These are phyloP conservation scores for Psophocarpus tetragonolobus DNA, from an alignment of 306 rosid genomes.

Conservation along the genomic window DNA sequence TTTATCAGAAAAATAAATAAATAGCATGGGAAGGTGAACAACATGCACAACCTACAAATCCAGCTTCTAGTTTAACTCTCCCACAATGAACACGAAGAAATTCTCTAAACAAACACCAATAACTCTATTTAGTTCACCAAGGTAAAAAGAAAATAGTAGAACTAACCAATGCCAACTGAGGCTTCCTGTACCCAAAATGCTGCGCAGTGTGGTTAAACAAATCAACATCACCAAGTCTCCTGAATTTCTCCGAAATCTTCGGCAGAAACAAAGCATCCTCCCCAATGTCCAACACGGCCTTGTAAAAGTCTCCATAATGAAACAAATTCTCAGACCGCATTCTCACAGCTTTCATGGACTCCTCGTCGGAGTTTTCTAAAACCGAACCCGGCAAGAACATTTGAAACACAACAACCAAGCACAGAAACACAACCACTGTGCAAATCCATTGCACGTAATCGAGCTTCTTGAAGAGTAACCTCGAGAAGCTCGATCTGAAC, in stretches of 20 bases:
- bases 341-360: constrained; percentile 41
- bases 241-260: constrained; percentile 69
- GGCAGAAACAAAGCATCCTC: constrained; percentile 71
- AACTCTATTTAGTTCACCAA: no score
- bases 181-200: constrained; percentile 72
- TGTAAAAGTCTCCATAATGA: constrained; percentile 49
- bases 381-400: constrained; percentile 86
- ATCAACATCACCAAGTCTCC: constrained; percentile 39
- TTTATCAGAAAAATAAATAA: not conserved
- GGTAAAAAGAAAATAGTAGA: not conserved
- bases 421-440: constrained; percentile 73
- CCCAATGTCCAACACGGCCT: constrained; percentile 66
- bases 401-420: constrained; percentile 79
- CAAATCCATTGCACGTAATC: constrained; percentile 97
- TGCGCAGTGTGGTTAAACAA: constrained; percentile 47
- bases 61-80: constrained; percentile 4
- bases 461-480: constrained; percentile 70
- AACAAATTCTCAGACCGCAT: constrained; percentile 47
- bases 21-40: not conserved
- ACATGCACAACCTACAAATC: constrained; percentile 24
- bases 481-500: constrained; percentile 89
- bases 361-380: constrained; percentile 51
- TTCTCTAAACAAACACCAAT: constrained; percentile 8
- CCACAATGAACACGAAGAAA: constrained; percentile 17
- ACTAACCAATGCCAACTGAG: constrained; percentile 90